A percentile compares a stretch with the other conserved stretches of the same genome.
phyloP scores from a whole-genome alignment of 805 yeast species.

The Saturnispora zaruensis region DNA sequence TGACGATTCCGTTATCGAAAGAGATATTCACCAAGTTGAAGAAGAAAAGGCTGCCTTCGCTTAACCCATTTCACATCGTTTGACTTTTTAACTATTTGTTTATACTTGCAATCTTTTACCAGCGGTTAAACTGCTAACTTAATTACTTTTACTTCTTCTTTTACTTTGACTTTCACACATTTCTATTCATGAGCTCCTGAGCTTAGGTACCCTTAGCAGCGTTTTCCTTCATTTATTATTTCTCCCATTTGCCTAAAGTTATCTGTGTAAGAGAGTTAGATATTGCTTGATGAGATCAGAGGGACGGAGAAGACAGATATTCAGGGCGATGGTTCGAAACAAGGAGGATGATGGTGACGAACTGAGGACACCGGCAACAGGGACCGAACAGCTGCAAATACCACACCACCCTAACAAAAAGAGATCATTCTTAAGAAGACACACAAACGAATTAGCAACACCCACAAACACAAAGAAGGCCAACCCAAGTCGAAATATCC shows the following conservation, averaged over 20 bases:
- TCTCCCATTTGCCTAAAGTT: not conserved
- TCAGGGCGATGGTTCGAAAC: conserved; percentile 5
- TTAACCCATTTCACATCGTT: not conserved
- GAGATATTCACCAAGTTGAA: not conserved
- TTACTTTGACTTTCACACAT: not conserved
- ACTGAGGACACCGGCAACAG: not conserved
- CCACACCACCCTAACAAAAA: conserved; percentile 2
- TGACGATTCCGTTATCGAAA: conserved; percentile 3
- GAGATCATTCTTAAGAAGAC: conserved; percentile 6
- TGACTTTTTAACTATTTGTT: not conserved
- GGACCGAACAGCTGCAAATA: not conserved
- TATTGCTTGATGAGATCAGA: conserved; percentile 3
- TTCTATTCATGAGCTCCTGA: not conserved
- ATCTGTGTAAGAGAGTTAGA: not conserved
- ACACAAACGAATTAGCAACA: conserved; percentile 1
- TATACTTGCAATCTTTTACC: not conserved
- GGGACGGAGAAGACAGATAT: conserved; percentile 3
- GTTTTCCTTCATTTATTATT: not conserved
- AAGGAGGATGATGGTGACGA: conserved; percentile 5
- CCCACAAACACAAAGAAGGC: not conserved
- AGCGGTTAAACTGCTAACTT: not conserved
- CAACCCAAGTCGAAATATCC: not conserved
- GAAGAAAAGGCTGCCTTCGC: not conserved
- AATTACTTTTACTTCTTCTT: not conserved
- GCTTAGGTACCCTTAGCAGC: not conserved